These are phyloP conservation scores for Pythium myriotylum DNA, from an alignment of 352 stramenopile genomes.

Conservation along the genomic window DNA sequence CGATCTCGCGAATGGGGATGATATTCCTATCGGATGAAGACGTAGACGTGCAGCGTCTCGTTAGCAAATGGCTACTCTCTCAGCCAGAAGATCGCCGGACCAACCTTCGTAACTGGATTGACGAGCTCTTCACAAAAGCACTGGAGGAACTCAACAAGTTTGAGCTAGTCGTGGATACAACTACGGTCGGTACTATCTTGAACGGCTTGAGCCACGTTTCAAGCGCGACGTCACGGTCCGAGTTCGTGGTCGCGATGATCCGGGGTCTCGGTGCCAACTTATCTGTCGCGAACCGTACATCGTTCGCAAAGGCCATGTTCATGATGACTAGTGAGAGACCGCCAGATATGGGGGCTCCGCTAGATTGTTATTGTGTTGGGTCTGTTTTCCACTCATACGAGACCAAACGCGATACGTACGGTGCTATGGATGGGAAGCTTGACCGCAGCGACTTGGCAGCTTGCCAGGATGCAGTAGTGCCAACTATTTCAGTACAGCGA, in stretches of 20 bases:
- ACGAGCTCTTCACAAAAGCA: constrained; percentile 91
- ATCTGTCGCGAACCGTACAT: constrained; percentile 56
- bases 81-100: constrained; percentile 51
- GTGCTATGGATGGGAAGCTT: constrained; percentile 65
- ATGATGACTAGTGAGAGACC: constrained; percentile 92
- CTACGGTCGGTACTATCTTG: constrained; percentile 93
- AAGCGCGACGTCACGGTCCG: constrained; percentile 61
- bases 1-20: constrained; percentile 96
- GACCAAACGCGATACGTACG: constrained; percentile 82
- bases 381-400: constrained; percentile 71
- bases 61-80: constrained; percentile 82
- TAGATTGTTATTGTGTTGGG: constrained; percentile 90
- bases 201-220: constrained; percentile 91
- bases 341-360: constrained; percentile 80
- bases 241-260: constrained; percentile 93
- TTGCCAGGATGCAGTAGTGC: constrained; percentile 57
- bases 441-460: constrained; percentile 49
- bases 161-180: constrained; percentile 90
- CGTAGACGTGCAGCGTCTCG: constrained; percentile 73
- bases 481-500: constrained; percentile 85
- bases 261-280: constrained; percentile 93
- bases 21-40: constrained; percentile 95
- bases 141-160: constrained; percentile 89
- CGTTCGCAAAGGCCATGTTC: constrained; percentile 91
- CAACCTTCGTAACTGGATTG: constrained; percentile 85